Conservation (phyloP, 2,329 filamentous ascomycete species). For the Paraphoma sp. region DNA sequence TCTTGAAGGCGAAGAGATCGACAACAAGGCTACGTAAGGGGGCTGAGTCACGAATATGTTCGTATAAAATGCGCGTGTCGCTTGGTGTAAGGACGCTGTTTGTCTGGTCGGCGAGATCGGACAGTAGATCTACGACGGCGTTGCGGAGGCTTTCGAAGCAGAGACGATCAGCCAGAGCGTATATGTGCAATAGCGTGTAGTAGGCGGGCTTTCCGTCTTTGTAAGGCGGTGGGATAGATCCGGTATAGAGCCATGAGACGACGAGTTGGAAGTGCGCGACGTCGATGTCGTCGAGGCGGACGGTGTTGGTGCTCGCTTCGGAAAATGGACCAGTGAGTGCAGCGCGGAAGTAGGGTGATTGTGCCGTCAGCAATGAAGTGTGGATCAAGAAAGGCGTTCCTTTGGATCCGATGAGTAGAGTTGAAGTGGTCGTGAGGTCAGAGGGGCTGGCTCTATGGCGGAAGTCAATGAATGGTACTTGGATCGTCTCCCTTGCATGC, state of each 20-base stretch:
- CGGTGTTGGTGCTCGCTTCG: constrained; percentile 51
- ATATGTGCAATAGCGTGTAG: constrained; percentile 58
- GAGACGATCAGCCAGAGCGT: constrained; percentile 55
- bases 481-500: constrained; percentile 20
- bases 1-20: constrained; percentile 61
- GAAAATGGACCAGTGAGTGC: constrained; percentile 56
- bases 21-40: constrained; percentile 52
- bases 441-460: constrained; percentile 49
- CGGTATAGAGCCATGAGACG: constrained; percentile 59
- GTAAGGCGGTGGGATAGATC: constrained; percentile 49
- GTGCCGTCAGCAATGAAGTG: constrained; percentile 54
- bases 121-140: constrained; percentile 51
- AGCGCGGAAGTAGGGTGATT: constrained; percentile 60
- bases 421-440: constrained; percentile 47
- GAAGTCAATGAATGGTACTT: neutral
- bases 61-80: constrained; percentile 58
- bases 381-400: constrained; percentile 54
- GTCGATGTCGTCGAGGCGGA: constrained; percentile 54
- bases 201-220: constrained; percentile 57
- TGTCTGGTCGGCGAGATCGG: constrained; percentile 54
- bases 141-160: constrained; percentile 55
- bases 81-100: constrained; percentile 58
- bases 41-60: constrained; percentile 48
- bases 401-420: constrained; percentile 49
- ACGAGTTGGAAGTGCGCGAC: constrained; percentile 58